Evolutionary conservation across 129 eudicot species (phyloP), one percentile per base, ranked within the genome.

Genomic region (Smallanthus sonchifolius): DNA sequence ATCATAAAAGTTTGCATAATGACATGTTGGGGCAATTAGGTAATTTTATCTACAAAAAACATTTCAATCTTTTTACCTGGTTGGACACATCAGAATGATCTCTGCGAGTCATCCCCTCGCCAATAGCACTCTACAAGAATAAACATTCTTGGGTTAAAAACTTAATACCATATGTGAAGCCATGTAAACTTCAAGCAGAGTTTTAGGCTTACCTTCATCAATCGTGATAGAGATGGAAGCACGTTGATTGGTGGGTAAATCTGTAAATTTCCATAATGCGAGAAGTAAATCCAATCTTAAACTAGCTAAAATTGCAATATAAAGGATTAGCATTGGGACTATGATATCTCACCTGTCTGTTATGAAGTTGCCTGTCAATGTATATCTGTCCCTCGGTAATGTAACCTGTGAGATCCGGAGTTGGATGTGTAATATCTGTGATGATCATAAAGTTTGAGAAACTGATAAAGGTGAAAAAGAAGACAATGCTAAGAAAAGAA

Each of bases 351-450:
- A 89, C 97, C 91, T 94, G 98, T 76, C 98, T 86, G 82, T 94
- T 94, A 7, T 90, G 88, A 70, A 94, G 97, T 76, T 94, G 97
- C 69, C 98, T 78, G 84, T 94, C 98, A 35, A 94, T 88, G 79
- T 94, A 94, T 48, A 94, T 94, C 85, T 94, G 98, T 35, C 98
- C 98, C 75, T 94, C 98, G 4, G 98, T 94, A 59, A 94, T 94
- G 85, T 94, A 94, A 56, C 98, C 98, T 28, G 97, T 94, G 79
- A 94, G 98, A 94, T 94, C 98, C 32, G 98, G 98, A 30, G 98
- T 94, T 64, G 98, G 98, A 83, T 94, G 98, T 9, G 98, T 94
- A 65, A 94, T 94, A 91, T 94, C 99, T 94, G 67, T 35, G 87
- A 59, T 73, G 49, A 72, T 61, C 37, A 63, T 2, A 76, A 57